Percentiles rank a stretch among this genome's conserved stretches.
Conservation (phyloP, 2,329 filamentous ascomycete species). For the Scleromitrula shiraiana region DNA sequence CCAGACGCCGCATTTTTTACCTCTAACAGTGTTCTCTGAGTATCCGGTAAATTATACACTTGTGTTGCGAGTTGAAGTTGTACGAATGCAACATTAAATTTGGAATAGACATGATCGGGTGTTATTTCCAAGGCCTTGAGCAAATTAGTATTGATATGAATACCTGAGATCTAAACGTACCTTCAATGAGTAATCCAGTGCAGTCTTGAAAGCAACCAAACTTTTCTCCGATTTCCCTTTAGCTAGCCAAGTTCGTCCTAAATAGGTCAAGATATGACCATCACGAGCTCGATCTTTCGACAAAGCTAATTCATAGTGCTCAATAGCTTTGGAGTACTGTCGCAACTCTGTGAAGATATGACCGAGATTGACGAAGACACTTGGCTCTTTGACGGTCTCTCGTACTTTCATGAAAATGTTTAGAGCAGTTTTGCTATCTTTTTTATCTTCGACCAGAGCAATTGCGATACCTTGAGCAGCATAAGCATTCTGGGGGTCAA, state of each 20-base stretch:
- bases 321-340: constrained; percentile 86
- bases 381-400: constrained; percentile 81
- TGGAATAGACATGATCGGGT: constrained; percentile 80
- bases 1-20: constrained; percentile 73
- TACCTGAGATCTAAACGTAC: constrained; percentile 32
- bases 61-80: constrained; percentile 88
- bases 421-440: constrained; percentile 74
- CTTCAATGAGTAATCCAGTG: constrained; percentile 56
- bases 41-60: constrained; percentile 66
- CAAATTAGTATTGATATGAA: constrained; percentile 20
- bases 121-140: constrained; percentile 65
- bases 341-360: constrained; percentile 87
- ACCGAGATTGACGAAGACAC: constrained; percentile 86
- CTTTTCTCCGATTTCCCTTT: constrained; percentile 58
- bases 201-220: constrained; percentile 53
- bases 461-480: constrained; percentile 95
- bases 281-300: constrained; percentile 55
- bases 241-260: constrained; percentile 62
- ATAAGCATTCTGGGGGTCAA: constrained; percentile 94
- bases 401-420: constrained; percentile 84
- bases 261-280: constrained; percentile 59
- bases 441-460: constrained; percentile 88
- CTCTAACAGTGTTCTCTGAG: constrained; percentile 69
- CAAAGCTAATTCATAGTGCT: constrained; percentile 79
- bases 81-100: constrained; percentile 97